Percentiles rank a stretch among this genome's conserved stretches.
phyloP scores from a whole-genome alignment of 2,329 filamentous ascomycete genomes.

The Scedosporium apiospermum region DNA sequence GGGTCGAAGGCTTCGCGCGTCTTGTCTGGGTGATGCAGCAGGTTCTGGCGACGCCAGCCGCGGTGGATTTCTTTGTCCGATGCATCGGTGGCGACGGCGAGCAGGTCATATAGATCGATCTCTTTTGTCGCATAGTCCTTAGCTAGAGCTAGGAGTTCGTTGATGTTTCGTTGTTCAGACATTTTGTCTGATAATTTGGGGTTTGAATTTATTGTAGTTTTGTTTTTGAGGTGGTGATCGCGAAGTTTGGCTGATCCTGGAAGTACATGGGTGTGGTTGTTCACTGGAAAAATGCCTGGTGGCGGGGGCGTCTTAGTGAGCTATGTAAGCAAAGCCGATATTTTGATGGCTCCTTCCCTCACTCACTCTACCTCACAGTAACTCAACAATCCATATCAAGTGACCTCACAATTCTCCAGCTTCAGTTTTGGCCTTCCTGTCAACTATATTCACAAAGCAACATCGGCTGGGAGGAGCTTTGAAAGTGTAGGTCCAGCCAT shows the following conservation, averaged over 20 bases:
- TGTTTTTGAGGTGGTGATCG: not conserved
- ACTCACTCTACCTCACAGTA: no score
- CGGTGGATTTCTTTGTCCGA: conserved; percentile 66
- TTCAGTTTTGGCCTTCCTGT: no score
- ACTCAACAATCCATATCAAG: no score
- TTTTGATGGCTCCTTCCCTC: no score
- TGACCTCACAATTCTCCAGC: no score
- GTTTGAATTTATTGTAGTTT: not conserved
- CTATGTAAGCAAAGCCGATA: no score
- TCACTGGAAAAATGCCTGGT: not conserved
- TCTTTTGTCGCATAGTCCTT: conserved; percentile 51
- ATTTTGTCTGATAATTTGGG: not conserved
- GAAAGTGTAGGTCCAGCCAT: no score
- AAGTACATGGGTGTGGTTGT: not conserved
- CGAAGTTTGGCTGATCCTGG: not conserved
- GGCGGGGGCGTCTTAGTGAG: not conserved
- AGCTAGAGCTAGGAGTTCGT: conserved; percentile 42
- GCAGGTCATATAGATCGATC: conserved; percentile 69
- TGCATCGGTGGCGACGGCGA: conserved; percentile 56
- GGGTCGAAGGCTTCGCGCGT: conserved; percentile 65
- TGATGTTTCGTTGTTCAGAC: conserved; percentile 19
- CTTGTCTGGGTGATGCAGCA: conserved; percentile 95
- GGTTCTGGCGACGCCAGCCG: conserved; percentile 73
- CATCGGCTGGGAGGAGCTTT: no score
- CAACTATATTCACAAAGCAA: no score